phyloP scores from a whole-genome alignment of 805 yeast genomes.

The Jamesozyma piceae region DNA sequence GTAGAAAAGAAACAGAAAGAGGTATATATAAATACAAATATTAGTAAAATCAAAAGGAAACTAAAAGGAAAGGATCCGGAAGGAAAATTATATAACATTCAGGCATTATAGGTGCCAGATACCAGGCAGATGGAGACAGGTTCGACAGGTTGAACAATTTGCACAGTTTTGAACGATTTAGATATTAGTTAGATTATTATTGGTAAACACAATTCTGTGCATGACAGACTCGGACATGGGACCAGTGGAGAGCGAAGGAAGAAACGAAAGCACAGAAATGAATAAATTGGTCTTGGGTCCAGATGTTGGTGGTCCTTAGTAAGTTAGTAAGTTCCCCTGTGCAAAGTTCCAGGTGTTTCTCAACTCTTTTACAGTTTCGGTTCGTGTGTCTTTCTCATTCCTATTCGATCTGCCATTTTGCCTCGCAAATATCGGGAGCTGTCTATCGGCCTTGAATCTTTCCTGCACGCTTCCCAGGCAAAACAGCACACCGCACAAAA shows the following conservation, averaged over 20 bases:
- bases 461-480: neutral
- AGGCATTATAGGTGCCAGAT: neutral
- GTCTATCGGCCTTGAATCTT: neutral
- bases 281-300: too few relatives aligned
- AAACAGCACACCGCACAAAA: constrained; percentile 1
- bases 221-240: neutral
- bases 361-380: too few relatives aligned
- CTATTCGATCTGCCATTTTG: neutral
- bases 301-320: too few relatives aligned
- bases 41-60: neutral
- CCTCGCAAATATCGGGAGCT: neutral
- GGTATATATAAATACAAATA: too few relatives aligned
- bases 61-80: neutral
- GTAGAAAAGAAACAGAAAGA: neutral
- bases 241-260: too few relatives aligned
- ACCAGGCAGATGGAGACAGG: too few relatives aligned
- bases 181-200: neutral
- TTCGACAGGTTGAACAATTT: too few relatives aligned
- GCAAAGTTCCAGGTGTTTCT: too few relatives aligned
- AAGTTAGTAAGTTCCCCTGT: too few relatives aligned
- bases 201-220: neutral
- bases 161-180: too few relatives aligned
- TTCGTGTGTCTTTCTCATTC: too few relatives aligned
- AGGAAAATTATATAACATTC: neutral
- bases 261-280: too few relatives aligned